Evolutionary conservation across 2,329 filamentous ascomycete species (phyloP), one percentile per base, ranked within the genome.

Genomic region (Trichoderma citrinoviride): DNA sequence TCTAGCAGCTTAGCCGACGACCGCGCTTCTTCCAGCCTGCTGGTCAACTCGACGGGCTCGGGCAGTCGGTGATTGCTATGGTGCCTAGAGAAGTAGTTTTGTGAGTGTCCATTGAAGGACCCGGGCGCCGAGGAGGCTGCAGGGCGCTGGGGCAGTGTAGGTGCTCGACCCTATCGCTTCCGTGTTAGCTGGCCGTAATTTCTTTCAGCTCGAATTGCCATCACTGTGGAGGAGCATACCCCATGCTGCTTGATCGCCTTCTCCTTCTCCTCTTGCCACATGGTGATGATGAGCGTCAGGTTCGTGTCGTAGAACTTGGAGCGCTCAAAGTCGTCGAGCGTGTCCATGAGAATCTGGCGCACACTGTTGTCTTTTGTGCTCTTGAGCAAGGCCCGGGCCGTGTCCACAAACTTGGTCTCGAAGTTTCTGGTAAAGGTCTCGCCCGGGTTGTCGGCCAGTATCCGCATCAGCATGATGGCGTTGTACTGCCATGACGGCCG

Each of bases 381-480:
- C 68, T 89, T 86, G 67, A 98, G 81, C 66, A 97, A 77, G 47
- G 91, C 85, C 78, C 93, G 94, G 17, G 91, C 79, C 0, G 87
- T 87, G 47, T 89, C 84, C 61, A 91, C 86, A 73, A 97, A 98
- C 72, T 92, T 92, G 73, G 88, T 84, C 77, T 97, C 93, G 47
- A 98, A 77, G 75, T 96, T 93, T 70, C 90, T 86, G n/a, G 94
- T 97, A 73, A 99, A 99, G 1, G 88, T 92, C 61, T 85, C 84
- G 33, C 94, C 94, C 0, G 95, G 95, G 75, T 99, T 97, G 76
- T 98, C 93, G 70, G 88, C 84, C 69, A 99, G 81, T 73, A 99
- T 99, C 67, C 94, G 90, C 70, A 96, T 83, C 64, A 99, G 85
- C 95, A 98, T 98, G 73, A 98, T 88, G 68, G 92, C 90, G 79